Percentiles rank a stretch among this genome's conserved stretches.
Conservation (phyloP, 805 yeast genomes). For the Scheffersomyces lignosus region DNA sequence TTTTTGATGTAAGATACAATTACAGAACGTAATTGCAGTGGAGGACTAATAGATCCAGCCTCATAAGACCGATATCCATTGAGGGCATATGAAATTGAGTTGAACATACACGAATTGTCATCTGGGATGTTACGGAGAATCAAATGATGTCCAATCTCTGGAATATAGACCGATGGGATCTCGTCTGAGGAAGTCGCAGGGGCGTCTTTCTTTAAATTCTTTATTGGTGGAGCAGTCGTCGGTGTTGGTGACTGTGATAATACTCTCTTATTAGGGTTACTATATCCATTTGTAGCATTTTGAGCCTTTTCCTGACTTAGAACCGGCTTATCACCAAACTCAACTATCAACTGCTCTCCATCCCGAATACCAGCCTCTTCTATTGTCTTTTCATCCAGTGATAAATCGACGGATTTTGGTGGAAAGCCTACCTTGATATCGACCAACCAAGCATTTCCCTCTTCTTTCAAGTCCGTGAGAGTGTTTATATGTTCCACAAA, state of each 20-base stretch:
- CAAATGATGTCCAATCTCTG: constrained; percentile 29
- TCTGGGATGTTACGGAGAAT: constrained; percentile 64
- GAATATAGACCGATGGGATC: constrained; percentile 26
- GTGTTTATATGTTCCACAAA: constrained; percentile 5
- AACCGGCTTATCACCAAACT: constrained; percentile 10
- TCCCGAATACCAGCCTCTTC: constrained; percentile 47
- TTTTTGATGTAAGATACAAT: constrained; percentile 48
- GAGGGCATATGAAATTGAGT: constrained; percentile 57
- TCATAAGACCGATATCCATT: constrained; percentile 29
- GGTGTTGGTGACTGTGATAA: constrained; percentile 2
- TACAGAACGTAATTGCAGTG: constrained; percentile 49
- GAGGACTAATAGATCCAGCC: constrained; percentile 43
- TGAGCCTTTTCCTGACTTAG: background rate
- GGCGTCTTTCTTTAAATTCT: constrained; percentile 3
- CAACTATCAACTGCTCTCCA: constrained; percentile 60
- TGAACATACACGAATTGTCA: constrained; percentile 77
- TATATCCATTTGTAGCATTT: background rate
- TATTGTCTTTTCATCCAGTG: constrained; percentile 19
- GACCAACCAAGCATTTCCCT: constrained; percentile 2
- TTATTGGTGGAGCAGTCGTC: background rate
- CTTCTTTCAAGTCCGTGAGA: constrained; percentile 10
- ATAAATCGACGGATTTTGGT: constrained; percentile 45
- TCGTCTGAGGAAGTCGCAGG: constrained; percentile 9
- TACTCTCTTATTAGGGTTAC: background rate
- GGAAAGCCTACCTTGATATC: constrained; percentile 60